Percentiles rank a stretch among this genome's conserved stretches.
Conservation (phyloP, 345 rosid species). For the Linum usitatissimum region DNA sequence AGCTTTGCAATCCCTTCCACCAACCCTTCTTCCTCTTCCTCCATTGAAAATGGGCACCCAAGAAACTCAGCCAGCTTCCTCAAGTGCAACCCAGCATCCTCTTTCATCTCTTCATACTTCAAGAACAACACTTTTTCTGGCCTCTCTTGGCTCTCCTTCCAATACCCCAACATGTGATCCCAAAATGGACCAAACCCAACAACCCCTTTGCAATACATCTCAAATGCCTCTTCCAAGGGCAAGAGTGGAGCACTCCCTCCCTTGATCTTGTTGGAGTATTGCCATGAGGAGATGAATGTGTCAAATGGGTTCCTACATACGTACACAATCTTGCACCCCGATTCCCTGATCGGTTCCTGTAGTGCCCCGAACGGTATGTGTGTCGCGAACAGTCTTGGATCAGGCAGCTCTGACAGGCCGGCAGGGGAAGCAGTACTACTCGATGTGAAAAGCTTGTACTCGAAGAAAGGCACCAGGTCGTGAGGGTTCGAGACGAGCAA, state of each 20-base stretch:
- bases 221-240: slow-evolving; percentile 33
- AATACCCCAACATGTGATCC: slow-evolving; percentile 46
- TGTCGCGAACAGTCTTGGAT: slow-evolving; percentile 39
- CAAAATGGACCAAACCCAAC: slow-evolving; percentile 40
- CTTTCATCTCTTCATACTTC: slow-evolving; percentile 35
- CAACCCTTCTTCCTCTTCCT: slow-evolving; percentile 28
- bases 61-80: slow-evolving; percentile 33
- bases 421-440: slow-evolving; percentile 9
- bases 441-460: slow-evolving; percentile 31
- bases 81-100: slow-evolving; percentile 20
- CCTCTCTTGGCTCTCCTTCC: slow-evolving; percentile 31
- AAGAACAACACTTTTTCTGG: slow-evolving; percentile 36
- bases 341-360: slow-evolving; percentile 18
- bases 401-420: slow-evolving; percentile 22
- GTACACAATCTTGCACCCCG: slow-evolving; percentile 30
- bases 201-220: slow-evolving; percentile 33
- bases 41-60: slow-evolving; percentile 32
- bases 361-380: slow-evolving; percentile 33
- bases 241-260: slow-evolving; percentile 11
- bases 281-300: slow-evolving; percentile 42
- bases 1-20: slow-evolving; percentile 29
- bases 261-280: slow-evolving; percentile 21
- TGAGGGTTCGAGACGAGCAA: slow-evolving; percentile 42
- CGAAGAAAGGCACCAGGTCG: slow-evolving; percentile 49
- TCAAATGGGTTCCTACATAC: slow-evolving; percentile 41